Conservation (phyloP, 2,329 filamentous ascomycete species). For the Diaporthe citrichinensis region DNA sequence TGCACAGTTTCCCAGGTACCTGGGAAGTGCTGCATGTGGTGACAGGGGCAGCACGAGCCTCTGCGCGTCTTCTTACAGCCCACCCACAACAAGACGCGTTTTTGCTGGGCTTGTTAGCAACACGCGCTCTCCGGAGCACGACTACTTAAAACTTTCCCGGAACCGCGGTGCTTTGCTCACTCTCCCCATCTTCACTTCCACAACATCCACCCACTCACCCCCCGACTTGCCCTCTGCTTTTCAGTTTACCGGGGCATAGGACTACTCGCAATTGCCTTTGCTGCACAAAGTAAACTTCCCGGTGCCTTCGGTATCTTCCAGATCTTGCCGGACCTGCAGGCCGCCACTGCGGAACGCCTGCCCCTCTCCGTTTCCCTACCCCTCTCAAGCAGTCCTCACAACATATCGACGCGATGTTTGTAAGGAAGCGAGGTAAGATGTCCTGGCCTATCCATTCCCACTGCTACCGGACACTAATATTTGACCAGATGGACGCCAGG, state of each 20-base stretch:
- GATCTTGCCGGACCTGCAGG: conserved; percentile 23
- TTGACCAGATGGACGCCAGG: conserved; percentile 91
- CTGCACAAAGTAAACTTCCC: not conserved
- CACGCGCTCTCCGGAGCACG: conserved; percentile 38
- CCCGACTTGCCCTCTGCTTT: not conserved
- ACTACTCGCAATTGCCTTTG: not conserved
- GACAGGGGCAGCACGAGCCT: conserved; percentile 37
- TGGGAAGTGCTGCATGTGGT: conserved; percentile 30
- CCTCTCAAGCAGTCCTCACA: conserved; percentile 24
- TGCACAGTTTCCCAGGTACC: conserved; percentile 6
- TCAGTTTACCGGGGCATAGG: conserved; percentile 9
- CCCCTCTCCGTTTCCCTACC: conserved; percentile 27
- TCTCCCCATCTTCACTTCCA: conserved; percentile 25
- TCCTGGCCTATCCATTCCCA: not conserved
- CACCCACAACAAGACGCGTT: conserved; percentile 36
- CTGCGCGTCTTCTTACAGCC: conserved; percentile 34
- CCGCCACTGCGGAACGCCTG: conserved; percentile 22
- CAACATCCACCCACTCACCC: conserved; percentile 1
- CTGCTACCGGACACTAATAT: conserved; percentile 8
- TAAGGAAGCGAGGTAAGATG: conserved; percentile 73
- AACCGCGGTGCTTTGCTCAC: conserved; percentile 17
- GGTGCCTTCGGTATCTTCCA: not conserved
- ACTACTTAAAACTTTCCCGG: conserved; percentile 42
- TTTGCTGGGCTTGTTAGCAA: conserved; percentile 34
- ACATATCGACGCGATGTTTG: conserved; percentile 66